Base-by-base conservation (phyloP, 106 monocot genomes). In the Dioscorea zingiberensis region DNA sequence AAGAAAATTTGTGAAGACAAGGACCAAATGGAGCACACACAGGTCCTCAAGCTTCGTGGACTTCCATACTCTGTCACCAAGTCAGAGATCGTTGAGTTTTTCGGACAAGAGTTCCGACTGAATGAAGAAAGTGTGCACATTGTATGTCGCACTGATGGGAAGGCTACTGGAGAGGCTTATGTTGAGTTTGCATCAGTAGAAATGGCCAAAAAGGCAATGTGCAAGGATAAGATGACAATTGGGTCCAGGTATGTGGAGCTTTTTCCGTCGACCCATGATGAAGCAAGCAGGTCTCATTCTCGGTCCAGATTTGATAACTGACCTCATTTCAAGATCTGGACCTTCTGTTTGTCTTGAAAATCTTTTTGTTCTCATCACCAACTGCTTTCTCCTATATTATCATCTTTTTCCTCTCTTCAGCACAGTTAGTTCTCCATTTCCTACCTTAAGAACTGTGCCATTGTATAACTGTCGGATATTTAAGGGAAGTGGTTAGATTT, bases 211-310 rank as follows among this genome's bases (percentile, higher is more conserved):
- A 21, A 25, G 55, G 69, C 69, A 45, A 69, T 69, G 69, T 14
- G 44, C 19, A 69, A 56, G 58, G 69, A 69, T 24, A 69, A 44
- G 58, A 69, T 69, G 69, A 69, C 23, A 7, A 56, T 69, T 11
- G 69, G 69, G 19, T 23, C 69, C 28, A 69, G 69, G 22, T 69
- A 69, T 58, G 69, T 69, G 38, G 69, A 69, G 44, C 38, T 69
- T 4, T 69, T 69, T 38, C 69, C 69, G 15, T 56, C 58, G 1
- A 58, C 56, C 21, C 44, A 3, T 12, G 57, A 58, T 3, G 69
- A 55, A 22, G 27, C 27, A 44, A 25, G 38, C 38, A 38, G 38
- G 38, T 38, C 38, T 38, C 38, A 38, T 38, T 38, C 46, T 18
- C 17, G 25, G 47, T 61, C 61, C 61, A 61, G 61, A 29, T 24